Evolutionary conservation across 2,329 filamentous ascomycete species (phyloP), one percentile per base, ranked within the genome.

Genomic region (Stagonosporopsis chrysanthemi): DNA sequence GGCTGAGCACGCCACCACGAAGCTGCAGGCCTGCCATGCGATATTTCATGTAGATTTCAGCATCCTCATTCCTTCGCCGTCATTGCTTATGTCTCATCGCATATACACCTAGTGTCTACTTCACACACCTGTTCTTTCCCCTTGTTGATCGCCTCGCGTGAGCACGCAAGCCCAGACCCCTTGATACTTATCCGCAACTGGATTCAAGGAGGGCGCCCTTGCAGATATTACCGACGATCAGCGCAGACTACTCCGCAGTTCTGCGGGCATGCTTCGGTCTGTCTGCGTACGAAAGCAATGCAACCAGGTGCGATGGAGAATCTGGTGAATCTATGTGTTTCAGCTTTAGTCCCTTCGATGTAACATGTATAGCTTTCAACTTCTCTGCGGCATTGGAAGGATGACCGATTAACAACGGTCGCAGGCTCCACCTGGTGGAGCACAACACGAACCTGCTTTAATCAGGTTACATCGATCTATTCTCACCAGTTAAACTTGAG

Each of bases 161-260:
- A 46, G 31, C 42, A 19, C 7, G 19, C 36, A 47, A 24, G 6
- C 47, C 47, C 23, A 29, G 40, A 46, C 42, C 28, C 35, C 28
- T 51, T 23, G n/a, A 29, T 42, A 28, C 46, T 46, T 4, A 29
- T 39, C 28, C 41, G 45, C 4, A n/a, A 17, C 15, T 42, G 47
- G 36, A 41, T 2, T 46, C 6, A 15, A 24, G 41, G 46, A 51
- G 54, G 54, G 54, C 15, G 31, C 54, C 54, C 54, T 52, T 57
- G 24, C 33, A 40, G 26, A 28, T 11, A 15, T 17, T 19, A 29
- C 19, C 5, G 6, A 39, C 31, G 41, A 28, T 47, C 4, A 23
- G 38, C 33, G 26, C 38, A 48, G 3, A 15, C 22, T 26, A 5
- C 17, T 15, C 5, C 19, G 43, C 31, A 44, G n/a, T 4, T 46